phyloP scores from a whole-genome alignment of 1,139 yeast genomes.

The Meyerozyma sp. region DNA sequence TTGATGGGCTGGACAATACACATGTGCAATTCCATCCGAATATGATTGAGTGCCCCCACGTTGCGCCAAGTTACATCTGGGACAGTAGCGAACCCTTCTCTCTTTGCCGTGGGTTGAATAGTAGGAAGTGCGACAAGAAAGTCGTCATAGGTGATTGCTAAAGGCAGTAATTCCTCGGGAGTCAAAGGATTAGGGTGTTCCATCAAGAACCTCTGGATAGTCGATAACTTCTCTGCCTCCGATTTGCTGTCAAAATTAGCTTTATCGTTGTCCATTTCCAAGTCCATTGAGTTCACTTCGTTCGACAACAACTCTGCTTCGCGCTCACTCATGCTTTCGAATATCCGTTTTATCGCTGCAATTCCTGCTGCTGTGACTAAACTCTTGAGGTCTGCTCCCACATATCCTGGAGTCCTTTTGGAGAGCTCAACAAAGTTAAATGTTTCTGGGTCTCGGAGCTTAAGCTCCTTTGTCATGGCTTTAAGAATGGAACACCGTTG shows the following conservation, averaged over 20 bases:
- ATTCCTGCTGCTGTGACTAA: conserved; percentile 94
- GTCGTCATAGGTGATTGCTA: conserved; percentile 73
- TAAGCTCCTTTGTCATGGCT: conserved; percentile 65
- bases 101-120: conserved; percentile 93
- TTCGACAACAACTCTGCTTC: conserved; percentile 19
- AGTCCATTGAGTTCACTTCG: conserved; percentile 8
- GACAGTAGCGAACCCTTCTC: conserved; percentile 98
- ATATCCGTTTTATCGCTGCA: conserved; percentile 87
- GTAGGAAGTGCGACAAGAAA: conserved; percentile 83
- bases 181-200: conserved; percentile 79
- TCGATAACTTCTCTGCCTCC: conserved; percentile 45
- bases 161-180: conserved; percentile 64
- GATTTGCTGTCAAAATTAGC: conserved; percentile 24
- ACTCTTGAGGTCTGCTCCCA: conserved; percentile 95
- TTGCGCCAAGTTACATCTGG: conserved; percentile 97
- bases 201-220: conserved; percentile 66
- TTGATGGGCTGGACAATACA: conserved; percentile 96
- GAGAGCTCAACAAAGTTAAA: conserved; percentile 74
- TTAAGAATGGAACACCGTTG: conserved; percentile 73
- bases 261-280: conserved; percentile 26
- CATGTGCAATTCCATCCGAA: conserved; percentile 90
- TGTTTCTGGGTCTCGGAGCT: conserved; percentile 51
- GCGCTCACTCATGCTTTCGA: conserved; percentile 41
- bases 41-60: conserved; percentile 81
- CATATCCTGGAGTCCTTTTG: conserved; percentile 94